A percentile compares a stretch with the other conserved stretches of the same genome.
Conservation (phyloP, 305 asterid genomes). For the Fraxinus nigra region DNA sequence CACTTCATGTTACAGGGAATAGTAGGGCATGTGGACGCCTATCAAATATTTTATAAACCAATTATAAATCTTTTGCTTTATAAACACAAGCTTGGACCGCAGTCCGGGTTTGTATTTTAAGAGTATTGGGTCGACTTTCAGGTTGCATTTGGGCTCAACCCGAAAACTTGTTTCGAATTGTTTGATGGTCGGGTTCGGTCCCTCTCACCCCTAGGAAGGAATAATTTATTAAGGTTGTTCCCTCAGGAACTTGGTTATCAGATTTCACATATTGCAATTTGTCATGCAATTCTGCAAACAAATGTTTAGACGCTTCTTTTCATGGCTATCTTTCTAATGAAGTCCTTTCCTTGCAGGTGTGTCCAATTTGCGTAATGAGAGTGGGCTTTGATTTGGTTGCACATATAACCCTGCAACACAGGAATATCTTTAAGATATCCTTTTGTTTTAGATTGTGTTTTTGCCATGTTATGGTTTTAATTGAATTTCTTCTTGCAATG, state of each 20-base stretch:
- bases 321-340: neutral
- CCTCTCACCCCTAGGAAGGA: neutral
- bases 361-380: conserved; percentile 86
- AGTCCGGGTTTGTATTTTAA: too few relatives aligned
- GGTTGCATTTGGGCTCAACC: neutral
- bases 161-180: too few relatives aligned
- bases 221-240: neutral
- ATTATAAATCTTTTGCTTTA: neutral
- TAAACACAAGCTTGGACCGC: neutral
- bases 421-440: conserved; percentile 92
- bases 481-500: conserved; percentile 22
- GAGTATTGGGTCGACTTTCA: neutral
- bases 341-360: conserved; percentile 46
- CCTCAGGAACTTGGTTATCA: neutral
- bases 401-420: conserved; percentile 89
- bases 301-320: neutral
- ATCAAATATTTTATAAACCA: neutral
- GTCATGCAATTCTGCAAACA: neutral
- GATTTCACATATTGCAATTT: neutral
- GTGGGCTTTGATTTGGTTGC: conserved; percentile 98
- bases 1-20: neutral
- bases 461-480: conserved; percentile 3
- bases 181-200: neutral
- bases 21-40: neutral
- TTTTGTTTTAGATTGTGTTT: conserved; percentile 24